A percentile compares a stretch with the other conserved stretches of the same genome.
Conservation (phyloP, 177 flowering plant genomes). For the Telopea speciosissima region DNA sequence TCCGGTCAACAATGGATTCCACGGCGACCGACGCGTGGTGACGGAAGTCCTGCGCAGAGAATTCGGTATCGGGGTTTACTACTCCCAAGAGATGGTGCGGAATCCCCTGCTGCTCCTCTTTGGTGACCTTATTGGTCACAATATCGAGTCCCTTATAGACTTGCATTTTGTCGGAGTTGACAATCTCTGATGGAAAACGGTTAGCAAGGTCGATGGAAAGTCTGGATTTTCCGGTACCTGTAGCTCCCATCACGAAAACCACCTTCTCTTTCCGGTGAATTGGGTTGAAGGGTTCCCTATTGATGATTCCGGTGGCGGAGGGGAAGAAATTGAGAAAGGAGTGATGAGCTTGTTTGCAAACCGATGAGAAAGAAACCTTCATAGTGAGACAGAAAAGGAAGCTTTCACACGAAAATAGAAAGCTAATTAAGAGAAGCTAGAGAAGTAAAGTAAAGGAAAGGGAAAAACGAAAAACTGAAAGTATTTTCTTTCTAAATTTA, state of each 20-base stretch:
- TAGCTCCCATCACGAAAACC: constrained; percentile 45
- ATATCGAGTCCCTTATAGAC: constrained; percentile 41
- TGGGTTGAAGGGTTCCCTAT: constrained; percentile 9
- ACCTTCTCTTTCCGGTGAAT: constrained; percentile 32
- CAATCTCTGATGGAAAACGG: constrained; percentile 36
- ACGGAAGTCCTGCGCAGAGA: constrained; percentile 30
- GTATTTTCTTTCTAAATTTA: too few relatives aligned
- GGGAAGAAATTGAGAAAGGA: constrained; percentile 7
- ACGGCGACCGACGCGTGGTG: constrained; percentile 18
- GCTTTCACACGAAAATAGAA: too few relatives aligned
- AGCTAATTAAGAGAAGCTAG: too few relatives aligned
- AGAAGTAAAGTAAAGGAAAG: too few relatives aligned
- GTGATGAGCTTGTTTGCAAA: constrained; percentile 16
- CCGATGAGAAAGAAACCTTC: constrained; percentile 19
- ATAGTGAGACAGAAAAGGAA: not conserved
- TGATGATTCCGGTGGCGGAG: constrained; percentile 12
- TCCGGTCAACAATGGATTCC: constrained; percentile 26
- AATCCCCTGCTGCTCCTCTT: constrained; percentile 36
- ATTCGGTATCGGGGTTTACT: constrained; percentile 26
- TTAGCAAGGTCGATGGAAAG: constrained; percentile 50
- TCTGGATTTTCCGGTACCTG: constrained; percentile 52
- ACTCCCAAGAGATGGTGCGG: constrained; percentile 47
- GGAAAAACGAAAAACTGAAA: too few relatives aligned
- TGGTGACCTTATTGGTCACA: constrained; percentile 44
- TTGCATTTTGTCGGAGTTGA: constrained; percentile 58